Evolutionary conservation across 345 rosid genomes (phyloP).

Genomic region (Acer yangbiense): DNA sequence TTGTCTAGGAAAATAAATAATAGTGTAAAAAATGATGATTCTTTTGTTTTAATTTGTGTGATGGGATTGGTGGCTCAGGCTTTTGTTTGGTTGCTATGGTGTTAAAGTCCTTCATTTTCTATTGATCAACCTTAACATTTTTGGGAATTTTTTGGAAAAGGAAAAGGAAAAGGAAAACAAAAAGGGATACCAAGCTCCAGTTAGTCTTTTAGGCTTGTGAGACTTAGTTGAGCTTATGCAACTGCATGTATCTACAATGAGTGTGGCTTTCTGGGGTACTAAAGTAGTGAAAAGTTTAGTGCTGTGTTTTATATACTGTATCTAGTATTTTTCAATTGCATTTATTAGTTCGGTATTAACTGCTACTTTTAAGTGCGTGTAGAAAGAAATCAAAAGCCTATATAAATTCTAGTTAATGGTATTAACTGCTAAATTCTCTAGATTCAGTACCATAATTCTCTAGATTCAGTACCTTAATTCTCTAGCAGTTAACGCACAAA

Average conservation of each 20-base stretch:
- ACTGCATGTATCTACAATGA: background rate
- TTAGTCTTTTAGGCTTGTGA: background rate
- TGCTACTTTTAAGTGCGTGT: no score
- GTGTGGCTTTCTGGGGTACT: background rate
- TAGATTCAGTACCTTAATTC: no score
- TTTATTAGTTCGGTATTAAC: background rate
- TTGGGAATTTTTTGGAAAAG: background rate
- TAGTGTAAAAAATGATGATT: background rate
- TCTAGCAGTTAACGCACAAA: no score
- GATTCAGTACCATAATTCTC: no score
- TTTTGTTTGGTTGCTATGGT: background rate
- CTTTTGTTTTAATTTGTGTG: background rate
- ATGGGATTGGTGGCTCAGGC: background rate
- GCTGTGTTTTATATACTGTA: background rate
- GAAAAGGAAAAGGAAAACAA: no score
- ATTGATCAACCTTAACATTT: background rate
- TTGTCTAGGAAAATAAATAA: background rate
- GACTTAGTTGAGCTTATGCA: background rate
- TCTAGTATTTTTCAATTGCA: background rate
- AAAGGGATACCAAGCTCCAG: background rate
- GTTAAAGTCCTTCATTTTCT: background rate
- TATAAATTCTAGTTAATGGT: no score
- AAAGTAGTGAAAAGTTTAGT: background rate
- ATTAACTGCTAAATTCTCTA: no score
- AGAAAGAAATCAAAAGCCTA: no score